These are phyloP conservation scores for Aspergillus puulaauensis DNA, from an alignment of 2,329 filamentous ascomycete species.

Conservation along the genomic window DNA sequence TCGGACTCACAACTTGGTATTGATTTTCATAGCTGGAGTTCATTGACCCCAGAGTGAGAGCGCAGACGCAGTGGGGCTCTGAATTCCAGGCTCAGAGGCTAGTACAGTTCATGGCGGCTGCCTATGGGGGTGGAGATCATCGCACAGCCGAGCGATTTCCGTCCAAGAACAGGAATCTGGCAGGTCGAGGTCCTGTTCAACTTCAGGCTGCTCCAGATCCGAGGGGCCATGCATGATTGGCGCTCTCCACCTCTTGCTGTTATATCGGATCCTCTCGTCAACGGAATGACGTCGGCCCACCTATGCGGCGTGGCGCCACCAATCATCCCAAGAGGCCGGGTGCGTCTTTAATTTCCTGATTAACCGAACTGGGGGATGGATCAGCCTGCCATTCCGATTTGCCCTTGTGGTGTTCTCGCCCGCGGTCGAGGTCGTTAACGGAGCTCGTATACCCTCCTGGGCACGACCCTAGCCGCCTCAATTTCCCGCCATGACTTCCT, in stretches of 20 bases:
- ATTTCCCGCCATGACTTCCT: background rate
- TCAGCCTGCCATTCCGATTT: slow-evolving; percentile 3
- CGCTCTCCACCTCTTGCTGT: background rate
- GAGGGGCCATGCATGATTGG: background rate
- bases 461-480: background rate
- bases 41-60: background rate
- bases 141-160: background rate
- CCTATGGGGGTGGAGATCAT: background rate
- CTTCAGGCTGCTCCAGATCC: background rate
- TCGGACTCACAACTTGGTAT: background rate
- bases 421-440: background rate
- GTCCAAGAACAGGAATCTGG: slow-evolving; percentile 1
- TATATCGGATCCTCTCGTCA: background rate
- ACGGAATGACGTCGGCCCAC: slow-evolving; percentile 6
- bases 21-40: background rate
- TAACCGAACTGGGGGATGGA: slow-evolving; percentile 2
- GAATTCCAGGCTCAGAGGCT: background rate
- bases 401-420: background rate
- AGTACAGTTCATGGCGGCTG: background rate
- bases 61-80: background rate
- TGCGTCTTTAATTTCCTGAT: background rate
- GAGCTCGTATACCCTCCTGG: background rate
- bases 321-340: background rate
- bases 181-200: too few relatives aligned
- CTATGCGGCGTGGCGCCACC: background rate